Percentiles rank a stretch among this genome's conserved stretches.
phyloP scores from a whole-genome alignment of 2,329 filamentous ascomycete species.

The Talaromyces funiculosus region DNA sequence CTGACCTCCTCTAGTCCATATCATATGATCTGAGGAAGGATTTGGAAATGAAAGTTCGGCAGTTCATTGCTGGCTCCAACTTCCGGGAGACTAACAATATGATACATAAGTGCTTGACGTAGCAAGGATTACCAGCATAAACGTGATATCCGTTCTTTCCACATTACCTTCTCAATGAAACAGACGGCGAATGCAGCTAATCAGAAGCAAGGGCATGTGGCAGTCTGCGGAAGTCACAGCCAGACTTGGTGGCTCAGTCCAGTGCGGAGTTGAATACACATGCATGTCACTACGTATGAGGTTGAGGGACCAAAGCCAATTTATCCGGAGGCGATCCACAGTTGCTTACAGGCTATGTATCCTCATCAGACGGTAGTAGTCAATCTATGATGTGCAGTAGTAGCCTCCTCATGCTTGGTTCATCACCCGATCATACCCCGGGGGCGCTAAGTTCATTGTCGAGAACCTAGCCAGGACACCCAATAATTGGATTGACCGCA shows the following conservation, averaged over 20 bases:
- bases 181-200: not conserved
- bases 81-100: not conserved
- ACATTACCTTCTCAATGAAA: not conserved
- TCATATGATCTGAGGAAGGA: not conserved
- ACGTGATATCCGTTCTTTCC: not conserved
- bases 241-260: not conserved
- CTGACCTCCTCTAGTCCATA: not conserved
- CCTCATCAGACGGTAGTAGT: not conserved
- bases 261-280: not conserved
- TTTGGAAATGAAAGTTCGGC: not conserved
- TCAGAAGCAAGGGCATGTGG: not conserved
- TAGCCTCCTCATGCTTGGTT: not conserved
- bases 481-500: not conserved
- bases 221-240: not conserved
- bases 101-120: not conserved
- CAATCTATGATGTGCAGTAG: not conserved
- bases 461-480: not conserved
- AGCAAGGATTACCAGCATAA: not conserved
- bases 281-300: not conserved
- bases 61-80: not conserved
- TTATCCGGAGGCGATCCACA: slow-evolving; percentile 1
- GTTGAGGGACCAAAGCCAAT: not conserved
- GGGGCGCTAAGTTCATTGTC: not conserved
- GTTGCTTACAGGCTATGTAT: not conserved
- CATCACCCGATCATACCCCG: not conserved